These are phyloP conservation scores for Limtongia smithiae DNA, from an alignment of 805 yeast genomes.

Conservation along the genomic window DNA sequence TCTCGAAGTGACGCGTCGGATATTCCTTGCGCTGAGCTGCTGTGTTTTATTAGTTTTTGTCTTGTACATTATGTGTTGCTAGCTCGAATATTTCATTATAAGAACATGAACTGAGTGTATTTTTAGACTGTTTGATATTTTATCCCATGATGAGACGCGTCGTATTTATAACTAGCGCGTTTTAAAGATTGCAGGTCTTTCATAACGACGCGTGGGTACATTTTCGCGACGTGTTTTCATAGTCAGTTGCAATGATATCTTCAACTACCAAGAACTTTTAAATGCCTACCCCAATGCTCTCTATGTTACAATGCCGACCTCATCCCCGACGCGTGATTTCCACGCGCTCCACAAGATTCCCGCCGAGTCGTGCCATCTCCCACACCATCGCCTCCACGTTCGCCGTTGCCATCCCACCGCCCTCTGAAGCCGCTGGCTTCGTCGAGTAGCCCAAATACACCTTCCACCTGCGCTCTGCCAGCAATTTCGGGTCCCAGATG, in stretches of 20 bases:
- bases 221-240: slow-evolving; percentile 30
- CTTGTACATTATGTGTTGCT: slow-evolving; percentile 21
- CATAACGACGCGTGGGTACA: neutral
- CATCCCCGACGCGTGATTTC: neutral
- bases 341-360: slow-evolving; percentile 35
- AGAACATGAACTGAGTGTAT: neutral
- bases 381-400: slow-evolving; percentile 49
- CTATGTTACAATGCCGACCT: neutral
- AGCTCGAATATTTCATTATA: neutral
- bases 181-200: neutral
- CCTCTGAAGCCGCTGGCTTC: slow-evolving; percentile 50
- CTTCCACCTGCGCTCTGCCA: slow-evolving; percentile 63
- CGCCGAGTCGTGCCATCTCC: slow-evolving; percentile 54
- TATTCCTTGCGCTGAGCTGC: slow-evolving; percentile 13
- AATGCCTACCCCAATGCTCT: neutral
- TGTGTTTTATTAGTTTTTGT: slow-evolving; percentile 20
- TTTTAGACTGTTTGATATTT: neutral
- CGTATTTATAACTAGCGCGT: slow-evolving; percentile 3
- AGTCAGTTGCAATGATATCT: neutral
- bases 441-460: slow-evolving; percentile 75
- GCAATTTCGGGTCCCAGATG: slow-evolving; percentile 65
- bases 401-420: slow-evolving; percentile 28
- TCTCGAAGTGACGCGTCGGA: slow-evolving; percentile 5
- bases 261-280: no score
- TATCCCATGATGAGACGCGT: neutral